Conservation (phyloP, 2,329 filamentous ascomycete genomes). For the Volutella citrinella region DNA sequence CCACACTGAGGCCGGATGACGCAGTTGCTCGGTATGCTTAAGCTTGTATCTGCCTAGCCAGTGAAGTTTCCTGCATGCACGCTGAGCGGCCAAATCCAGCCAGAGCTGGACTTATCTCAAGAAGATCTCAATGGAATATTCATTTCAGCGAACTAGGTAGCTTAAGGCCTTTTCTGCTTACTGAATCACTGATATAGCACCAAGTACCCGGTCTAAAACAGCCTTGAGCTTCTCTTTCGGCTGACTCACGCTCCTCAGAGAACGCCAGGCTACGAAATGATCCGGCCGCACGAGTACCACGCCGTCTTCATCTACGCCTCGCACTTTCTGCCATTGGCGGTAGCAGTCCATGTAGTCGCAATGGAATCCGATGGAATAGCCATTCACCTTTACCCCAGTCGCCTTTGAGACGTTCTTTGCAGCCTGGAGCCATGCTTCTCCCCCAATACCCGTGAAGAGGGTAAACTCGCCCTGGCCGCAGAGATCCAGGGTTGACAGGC, state of each 20-base stretch:
- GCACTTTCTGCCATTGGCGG: conserved; percentile 52
- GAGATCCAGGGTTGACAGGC: conserved; percentile 56
- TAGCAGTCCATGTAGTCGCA: conserved; percentile 63
- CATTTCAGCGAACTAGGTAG: no score
- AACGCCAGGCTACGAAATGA: conserved; percentile 52
- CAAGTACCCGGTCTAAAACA: no score
- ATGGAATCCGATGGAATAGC: conserved; percentile 52
- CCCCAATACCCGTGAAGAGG: conserved; percentile 54
- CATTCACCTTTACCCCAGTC: conserved; percentile 45
- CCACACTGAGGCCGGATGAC: no score
- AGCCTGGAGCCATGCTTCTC: conserved; percentile 51
- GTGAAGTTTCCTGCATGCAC: no score
- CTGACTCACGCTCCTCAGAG: background rate
- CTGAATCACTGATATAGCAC: no score
- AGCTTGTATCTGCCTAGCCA: no score
- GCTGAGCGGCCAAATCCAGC: no score
- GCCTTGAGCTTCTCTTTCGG: background rate
- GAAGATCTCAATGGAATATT: no score
- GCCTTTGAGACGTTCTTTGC: conserved; percentile 37
- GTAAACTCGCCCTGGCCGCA: conserved; percentile 53
- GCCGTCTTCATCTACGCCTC: conserved; percentile 56
- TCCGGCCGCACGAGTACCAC: conserved; percentile 58
- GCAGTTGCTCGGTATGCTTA: no score
- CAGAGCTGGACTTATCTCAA: no score
- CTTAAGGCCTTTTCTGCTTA: no score